Percentiles rank a stretch among this genome's conserved stretches.
phyloP scores from a whole-genome alignment of 106 monocot species.

The Allium sativum region DNA sequence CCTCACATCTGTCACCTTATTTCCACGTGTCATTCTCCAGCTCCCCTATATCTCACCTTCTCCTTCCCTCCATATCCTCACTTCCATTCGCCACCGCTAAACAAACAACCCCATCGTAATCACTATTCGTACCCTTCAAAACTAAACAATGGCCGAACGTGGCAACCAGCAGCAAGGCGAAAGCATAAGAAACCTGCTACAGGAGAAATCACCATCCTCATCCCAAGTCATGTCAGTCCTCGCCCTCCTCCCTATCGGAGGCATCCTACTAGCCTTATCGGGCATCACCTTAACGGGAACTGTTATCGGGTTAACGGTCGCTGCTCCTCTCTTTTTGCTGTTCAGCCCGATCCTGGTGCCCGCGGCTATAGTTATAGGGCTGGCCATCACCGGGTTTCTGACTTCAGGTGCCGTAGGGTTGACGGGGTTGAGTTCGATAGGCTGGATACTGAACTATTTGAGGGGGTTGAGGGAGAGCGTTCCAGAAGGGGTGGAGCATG shows the following conservation, averaged over 20 bases:
- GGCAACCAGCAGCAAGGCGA: not conserved
- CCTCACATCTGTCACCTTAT: not conserved
- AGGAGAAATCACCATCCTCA: conserved; percentile 16
- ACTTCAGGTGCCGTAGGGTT: conserved; percentile 40
- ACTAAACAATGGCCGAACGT: not conserved
- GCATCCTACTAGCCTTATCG: conserved; percentile 37
- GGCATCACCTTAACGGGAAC: conserved; percentile 26
- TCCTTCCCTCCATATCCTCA: not conserved
- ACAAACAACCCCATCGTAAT: not conserved
- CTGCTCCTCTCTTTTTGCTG: conserved; percentile 34
- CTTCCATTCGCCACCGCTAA: not conserved
- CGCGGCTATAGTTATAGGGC: conserved; percentile 18
- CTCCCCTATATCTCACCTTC: not conserved
- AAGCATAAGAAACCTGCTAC: conserved; percentile 1
- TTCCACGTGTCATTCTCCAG: not conserved
- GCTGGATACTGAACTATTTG: conserved; percentile 13
- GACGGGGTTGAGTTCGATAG: conserved; percentile 29
- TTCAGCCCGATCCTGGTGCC: conserved; percentile 47
- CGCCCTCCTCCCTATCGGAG: conserved; percentile 39
- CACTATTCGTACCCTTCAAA: not conserved
- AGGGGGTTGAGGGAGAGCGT: not conserved
- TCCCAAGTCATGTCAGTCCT: conserved; percentile 28
- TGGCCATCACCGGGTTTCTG: conserved; percentile 43
- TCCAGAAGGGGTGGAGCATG: conserved; percentile 13
- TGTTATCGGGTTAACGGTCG: conserved; percentile 28